Conservation (phyloP, 371 early-diverging fungal genomes). For the Parasitella parasitica region DNA sequence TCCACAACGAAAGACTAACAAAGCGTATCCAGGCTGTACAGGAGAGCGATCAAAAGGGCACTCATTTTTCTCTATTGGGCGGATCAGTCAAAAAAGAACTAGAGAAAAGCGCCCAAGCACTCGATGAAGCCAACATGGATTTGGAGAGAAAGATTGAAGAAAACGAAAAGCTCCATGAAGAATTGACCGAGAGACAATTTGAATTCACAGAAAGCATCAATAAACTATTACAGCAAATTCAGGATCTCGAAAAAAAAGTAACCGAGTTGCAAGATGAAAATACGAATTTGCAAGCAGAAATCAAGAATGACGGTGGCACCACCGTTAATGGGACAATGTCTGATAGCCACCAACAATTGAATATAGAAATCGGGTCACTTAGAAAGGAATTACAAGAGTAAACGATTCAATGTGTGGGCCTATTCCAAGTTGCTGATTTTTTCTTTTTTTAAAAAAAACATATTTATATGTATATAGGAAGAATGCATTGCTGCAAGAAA, state of each 20-base stretch:
- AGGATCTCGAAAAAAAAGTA: conserved; percentile 53
- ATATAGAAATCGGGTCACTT: conserved; percentile 23
- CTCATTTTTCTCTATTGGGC: conserved; percentile 52
- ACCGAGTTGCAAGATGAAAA: conserved; percentile 52
- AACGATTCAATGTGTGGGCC: background rate
- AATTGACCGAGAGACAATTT: conserved; percentile 8
- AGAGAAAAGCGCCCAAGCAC: conserved; percentile 52
- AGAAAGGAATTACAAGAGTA: conserved; percentile 35
- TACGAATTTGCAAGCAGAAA: conserved; percentile 21
- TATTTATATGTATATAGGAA: conserved; percentile 23
- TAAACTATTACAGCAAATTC: conserved; percentile 50
- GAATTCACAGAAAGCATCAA: conserved; percentile 49
- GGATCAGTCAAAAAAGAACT: conserved; percentile 65
- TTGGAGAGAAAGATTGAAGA: conserved; percentile 60
- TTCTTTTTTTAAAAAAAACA: background rate
- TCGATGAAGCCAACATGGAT: conserved; percentile 56
- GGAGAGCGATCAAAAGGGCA: conserved; percentile 51
- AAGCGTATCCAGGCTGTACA: conserved; percentile 67
- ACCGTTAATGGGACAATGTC: background rate
- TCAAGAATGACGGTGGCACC: background rate
- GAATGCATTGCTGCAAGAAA: conserved; percentile 25
- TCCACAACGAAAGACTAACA: conserved; percentile 66
- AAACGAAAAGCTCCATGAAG: conserved; percentile 47
- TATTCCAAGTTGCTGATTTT: background rate
- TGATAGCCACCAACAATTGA: background rate